phyloP scores from a whole-genome alignment of 148 eudicot species.

The Nepenthes mirabilis region DNA sequence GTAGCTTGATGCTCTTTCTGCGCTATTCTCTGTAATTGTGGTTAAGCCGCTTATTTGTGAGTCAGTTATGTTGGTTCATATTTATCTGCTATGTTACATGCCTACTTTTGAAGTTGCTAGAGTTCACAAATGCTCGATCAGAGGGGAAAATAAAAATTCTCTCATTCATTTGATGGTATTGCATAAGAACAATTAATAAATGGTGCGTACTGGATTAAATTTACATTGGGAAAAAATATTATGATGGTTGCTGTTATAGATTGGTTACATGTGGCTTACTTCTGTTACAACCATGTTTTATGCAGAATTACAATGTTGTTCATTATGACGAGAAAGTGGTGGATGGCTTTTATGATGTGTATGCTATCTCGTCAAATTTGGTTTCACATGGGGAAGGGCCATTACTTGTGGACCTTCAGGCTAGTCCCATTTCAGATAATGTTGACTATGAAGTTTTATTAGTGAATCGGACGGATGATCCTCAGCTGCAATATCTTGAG shows the following conservation, averaged over 20 bases:
- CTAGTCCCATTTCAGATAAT: slow-evolving; percentile 42
- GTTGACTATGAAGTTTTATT: slow-evolving; percentile 62
- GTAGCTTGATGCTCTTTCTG: too few relatives aligned
- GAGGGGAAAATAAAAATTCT: too few relatives aligned
- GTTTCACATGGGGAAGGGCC: slow-evolving; percentile 64
- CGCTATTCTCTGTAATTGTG: too few relatives aligned
- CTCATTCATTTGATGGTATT: too few relatives aligned
- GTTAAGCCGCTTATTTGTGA: too few relatives aligned
- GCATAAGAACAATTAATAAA: too few relatives aligned
- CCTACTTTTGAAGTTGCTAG: too few relatives aligned
- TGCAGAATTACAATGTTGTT: slow-evolving; percentile 78
- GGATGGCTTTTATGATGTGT: slow-evolving; percentile 89
- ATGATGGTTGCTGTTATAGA: not conserved
- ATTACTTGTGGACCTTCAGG: slow-evolving; percentile 60
- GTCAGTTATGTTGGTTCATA: too few relatives aligned
- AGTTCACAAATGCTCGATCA: too few relatives aligned
- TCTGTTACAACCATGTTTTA: not conserved
- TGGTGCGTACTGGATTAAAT: too few relatives aligned
- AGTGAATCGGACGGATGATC: slow-evolving; percentile 60
- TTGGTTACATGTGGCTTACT: not conserved
- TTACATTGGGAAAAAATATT: not conserved
- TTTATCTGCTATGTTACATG: too few relatives aligned
- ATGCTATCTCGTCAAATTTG: slow-evolving; percentile 39
- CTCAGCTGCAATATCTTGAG: slow-evolving; percentile 60
- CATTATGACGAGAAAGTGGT: slow-evolving; percentile 78